Base-by-base conservation (phyloP, 306 rosid genomes). In the Ziziphus jujuba region DNA sequence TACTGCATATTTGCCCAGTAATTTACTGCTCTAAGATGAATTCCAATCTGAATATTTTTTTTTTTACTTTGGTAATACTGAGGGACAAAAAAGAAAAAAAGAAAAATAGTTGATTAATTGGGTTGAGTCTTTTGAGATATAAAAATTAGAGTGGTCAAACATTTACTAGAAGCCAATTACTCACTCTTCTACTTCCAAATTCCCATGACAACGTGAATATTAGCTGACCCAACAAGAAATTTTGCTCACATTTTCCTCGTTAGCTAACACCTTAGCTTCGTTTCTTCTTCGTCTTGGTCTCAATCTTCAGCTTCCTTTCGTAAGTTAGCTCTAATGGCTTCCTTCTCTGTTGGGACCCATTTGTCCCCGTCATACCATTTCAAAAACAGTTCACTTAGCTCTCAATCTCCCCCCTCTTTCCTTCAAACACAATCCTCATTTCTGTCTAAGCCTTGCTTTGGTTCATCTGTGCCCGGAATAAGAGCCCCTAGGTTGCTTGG, bases 341-440 rank as follows among this genome's bases (percentile, higher is more conserved):
- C 93, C 67, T 57, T 86, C 73, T 78, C 90, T 14, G 57, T 81
- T 58, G 91, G 89, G 72, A 54, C 81, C 66, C 74, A 76, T 79
- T 58, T 81, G 59, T 65, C 77, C 40, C 73, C 68, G 28, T 61
- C 80, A 70, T 77, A 72, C 56, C 77, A 70, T 57, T 67, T 73
- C 75, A 78, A 63, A 44, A 78, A 65, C 24, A 60, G 60, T 49
- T 51, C 69, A n/a, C 62, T 67, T 68, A 62, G 24, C 6, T 75
- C 67, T 35, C 50, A 62, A 15, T 49, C 49, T 51, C 64, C 72
- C 28, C 67, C 56, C 66, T 60, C 59, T 72, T 28, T 71, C 76
- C 68, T 72, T 51, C 70, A 52, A 51, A 23, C 81, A 38, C 81
- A 82, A 25, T 48, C 65, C 56, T 72, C 78, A 13, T 55, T 69